Base-by-base conservation (phyloP, 2,329 filamentous ascomycete species). In the Fusarium hainanense region DNA sequence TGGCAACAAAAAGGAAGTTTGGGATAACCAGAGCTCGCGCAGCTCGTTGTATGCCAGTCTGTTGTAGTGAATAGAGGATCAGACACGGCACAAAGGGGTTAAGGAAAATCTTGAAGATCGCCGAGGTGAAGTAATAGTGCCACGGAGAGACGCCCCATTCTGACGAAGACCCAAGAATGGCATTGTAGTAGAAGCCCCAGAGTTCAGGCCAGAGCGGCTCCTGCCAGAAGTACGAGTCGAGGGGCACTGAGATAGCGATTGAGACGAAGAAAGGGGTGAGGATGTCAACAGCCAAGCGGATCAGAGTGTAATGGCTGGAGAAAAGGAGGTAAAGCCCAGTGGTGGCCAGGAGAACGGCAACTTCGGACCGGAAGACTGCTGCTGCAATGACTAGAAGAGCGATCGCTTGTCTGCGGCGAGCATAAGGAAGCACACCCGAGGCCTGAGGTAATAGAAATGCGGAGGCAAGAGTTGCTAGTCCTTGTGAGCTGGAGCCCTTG, bases 191-290 rank as follows among this genome's bases (percentile, higher is more conserved):
- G 82, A 99, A 98, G 4, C 89, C 94, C 72, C 88, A 89, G 65
- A 97, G 88, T 79, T 99, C 96, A 1, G 96, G 94, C 96, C 96
- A 99, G 30, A 97, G 81, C 3, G 86, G 87, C 65, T 87, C 88
- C 76, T 95, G 93, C 96, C 95, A 99, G 82, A 98, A 97, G 82
- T 94, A 95, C 3, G 93, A 95, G 84, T 99, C 96, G 34, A 97
- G 79, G 3, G 89, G 86, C 16, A 97, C 84, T 0, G 94, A 94
- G 37, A 90, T 81, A 14, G 83, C 69, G 2, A 98, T 85, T 2
- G 92, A 91, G 46, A 91, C 81, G n/a, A 85, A 40, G 18, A 90
- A 87, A 25, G 93, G 91, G 8, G 85, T 79, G 18, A 91, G 51
- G 20, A 93, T 92, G 20, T 92, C 87, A 18, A 87, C 83, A 43